Base-by-base conservation (phyloP, 2,329 filamentous ascomycete species). In the Cryoendolithus antarcticus region DNA sequence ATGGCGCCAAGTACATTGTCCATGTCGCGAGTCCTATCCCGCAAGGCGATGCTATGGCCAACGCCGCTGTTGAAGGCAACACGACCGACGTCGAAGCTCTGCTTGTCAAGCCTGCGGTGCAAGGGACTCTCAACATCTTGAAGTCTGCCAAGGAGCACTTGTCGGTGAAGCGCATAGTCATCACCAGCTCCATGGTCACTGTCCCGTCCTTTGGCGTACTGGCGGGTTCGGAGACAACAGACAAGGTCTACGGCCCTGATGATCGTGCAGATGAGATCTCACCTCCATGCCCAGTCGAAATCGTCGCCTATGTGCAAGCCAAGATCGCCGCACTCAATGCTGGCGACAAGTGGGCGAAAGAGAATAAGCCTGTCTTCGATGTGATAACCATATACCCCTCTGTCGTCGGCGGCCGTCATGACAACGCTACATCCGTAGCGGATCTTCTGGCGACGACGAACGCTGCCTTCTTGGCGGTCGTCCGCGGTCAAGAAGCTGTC, bases 1-100 rank as follows among this genome's bases (percentile, higher is more conserved):
- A 58, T 30, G 62, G 56, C 3, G 60, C 62, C 30, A 54, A 53
- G n/a, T 62, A 59, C 45, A 54, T 68, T 35, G 48, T 62, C 54
- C 60, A 51, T 42, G 35, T 52, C 28, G 55, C 48, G 48, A 58
- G 35, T 38, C 47, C 46, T 4, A 35, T 49, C 28, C 29, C 43
- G 4, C 36, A 38, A 4, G 21, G 39, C 30, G 35, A 48, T 33
- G 38, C 32, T n/a, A 19, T 19, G 15, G 15, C 15, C 15, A 19
- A 19, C 15, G 15, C 15, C 15, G 15, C 15, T 19, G 15, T 19
- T 19, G 15, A 19, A 19, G 15, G 15, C 15, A 19, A 19, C 15
- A 32, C 30, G 10, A 32, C 10, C 10, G 35, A 48, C 11, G 42
- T 40, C 11, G 36, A 44, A 9, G 15, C 40, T 4, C 24, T 32